Evolutionary conservation across 768 basidiomycete genomes (phyloP), one percentile per base, ranked within the genome.

Genomic region (Tulasnella sp.): DNA sequence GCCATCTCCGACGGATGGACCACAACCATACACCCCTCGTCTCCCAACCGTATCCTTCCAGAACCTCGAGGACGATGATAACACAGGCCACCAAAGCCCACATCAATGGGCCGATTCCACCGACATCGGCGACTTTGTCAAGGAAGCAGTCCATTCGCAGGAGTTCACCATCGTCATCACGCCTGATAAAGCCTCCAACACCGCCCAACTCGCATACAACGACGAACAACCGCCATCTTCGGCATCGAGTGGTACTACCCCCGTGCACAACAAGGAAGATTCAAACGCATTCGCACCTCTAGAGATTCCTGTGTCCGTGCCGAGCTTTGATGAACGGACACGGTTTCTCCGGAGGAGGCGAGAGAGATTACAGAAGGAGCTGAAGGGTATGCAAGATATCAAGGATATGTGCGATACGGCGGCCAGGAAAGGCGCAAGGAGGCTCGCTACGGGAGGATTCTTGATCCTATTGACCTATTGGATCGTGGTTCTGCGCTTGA

Each of bases 41-140:
- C 4, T 72, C 73, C 10, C 65, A 0, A 19, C 59, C 5, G 70
- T 82, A 21, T 76, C 78, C 26, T 81, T 80, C 66, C 73, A 73
- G 19, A 77, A 76, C 65, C 65, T 65, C 0, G 72, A 75, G 4
- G 66, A 67, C n/a, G 48, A 67, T 2, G 65, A 71, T 44, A 67
- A 41, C 11, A 38, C 19, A 13, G 56, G 26, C 17, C 4, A 58
- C 27, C 43, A 71, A n/a, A 74, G 78, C 26, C 69, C 70, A 62
- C 72, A 72, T 1, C 74, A 80, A 58, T 85, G 84, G 84, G 76
- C 76, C 7, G 78, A 81, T 53, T 78, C 78, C 2, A 85, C 82
- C 0, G 82, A 83, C 69, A 70, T 85, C 13, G 79, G 78, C 13
- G 82, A 85, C 69, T 85, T 85, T 67, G 77, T 85, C 58, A 76